Evolutionary conservation across 192 early-diverging fungal genomes (phyloP), one percentile per base, ranked within the genome.

Genomic region (Linnemannia schmuckeri): DNA sequence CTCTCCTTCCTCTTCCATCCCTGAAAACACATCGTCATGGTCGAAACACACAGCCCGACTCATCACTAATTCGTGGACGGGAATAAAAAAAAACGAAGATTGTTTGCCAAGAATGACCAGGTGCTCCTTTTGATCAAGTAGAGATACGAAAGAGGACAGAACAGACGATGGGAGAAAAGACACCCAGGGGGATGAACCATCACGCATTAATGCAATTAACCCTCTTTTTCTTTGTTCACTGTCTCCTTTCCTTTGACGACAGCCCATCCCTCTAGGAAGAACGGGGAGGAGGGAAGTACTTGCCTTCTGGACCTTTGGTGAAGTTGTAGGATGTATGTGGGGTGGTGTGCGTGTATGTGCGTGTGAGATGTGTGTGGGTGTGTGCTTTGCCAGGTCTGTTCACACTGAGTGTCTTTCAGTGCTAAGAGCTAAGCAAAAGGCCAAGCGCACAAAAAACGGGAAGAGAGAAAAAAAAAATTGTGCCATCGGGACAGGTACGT

Each of bases 191-290:
- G n/a, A 24, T 52, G 44, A 33, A 40, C 44, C 68, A 55, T 81
- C 30, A 10, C 49, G 72, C 82, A 77, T 72, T 72, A 79, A 79
- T 70, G 68, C 78, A 79, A 79, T 79, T 79, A 70, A 79, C 69
- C 55, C 47, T 49, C 24, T 41, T 68, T 20, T 41, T 47, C 38
- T 33, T 24, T 7, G 69, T 12, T 30, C 27, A 6, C 61, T 66
- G 24, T 4, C 44, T 66, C 27, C 30, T 33, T 33, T 15, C 44
- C 44, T 12, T 33, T 66, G 61, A 66, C 27, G 22, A 68, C 63
- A 78, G 63, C 66, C 44, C 66, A 33, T 10, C 33, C 20, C 24
- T 22, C 74, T 18, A 18, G 41, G 30, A 46, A 70, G 47, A 40
- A 40, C 6, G 20, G 44, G 46, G 24, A 24, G 41, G 22, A 66